These are phyloP conservation scores for Colletotrichum siamense DNA, from an alignment of 2,329 filamentous ascomycete genomes.

Conservation along the genomic window DNA sequence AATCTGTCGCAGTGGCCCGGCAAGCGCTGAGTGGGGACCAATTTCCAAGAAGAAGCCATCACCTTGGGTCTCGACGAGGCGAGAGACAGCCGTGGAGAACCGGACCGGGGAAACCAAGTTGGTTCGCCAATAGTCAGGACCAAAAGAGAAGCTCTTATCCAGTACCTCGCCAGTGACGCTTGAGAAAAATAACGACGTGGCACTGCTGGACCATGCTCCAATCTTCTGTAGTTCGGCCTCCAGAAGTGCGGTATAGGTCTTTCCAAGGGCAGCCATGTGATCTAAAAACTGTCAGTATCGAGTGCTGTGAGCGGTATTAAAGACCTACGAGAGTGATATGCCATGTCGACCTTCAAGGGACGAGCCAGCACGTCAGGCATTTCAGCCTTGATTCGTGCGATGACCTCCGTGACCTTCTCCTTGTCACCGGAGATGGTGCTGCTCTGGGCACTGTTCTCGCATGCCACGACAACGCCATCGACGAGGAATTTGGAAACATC, in stretches of 20 bases:
- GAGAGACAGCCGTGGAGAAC: background rate
- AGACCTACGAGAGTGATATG: background rate
- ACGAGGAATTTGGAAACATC: background rate
- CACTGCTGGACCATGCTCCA: background rate
- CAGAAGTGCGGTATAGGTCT: background rate
- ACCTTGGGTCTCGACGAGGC: background rate
- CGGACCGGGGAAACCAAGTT: background rate
- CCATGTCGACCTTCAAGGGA: background rate
- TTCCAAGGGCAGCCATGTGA: background rate
- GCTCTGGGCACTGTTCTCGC: background rate
- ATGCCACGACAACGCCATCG: background rate
- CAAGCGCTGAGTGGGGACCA: background rate
- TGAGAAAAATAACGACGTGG: background rate
- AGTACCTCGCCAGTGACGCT: conserved; percentile 31
- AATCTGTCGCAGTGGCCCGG: background rate
- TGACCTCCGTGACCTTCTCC: background rate
- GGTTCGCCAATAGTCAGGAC: background rate
- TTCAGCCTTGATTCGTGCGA: background rate
- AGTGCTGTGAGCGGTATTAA: background rate
- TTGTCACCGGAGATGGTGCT: conserved; percentile 5
- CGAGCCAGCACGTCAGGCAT: background rate
- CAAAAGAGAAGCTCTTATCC: background rate
- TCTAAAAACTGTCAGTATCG: background rate
- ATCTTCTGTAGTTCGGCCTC: background rate
- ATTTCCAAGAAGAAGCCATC: background rate